Conservation (phyloP, 129 eudicot genomes). For the Apium graveolens region DNA sequence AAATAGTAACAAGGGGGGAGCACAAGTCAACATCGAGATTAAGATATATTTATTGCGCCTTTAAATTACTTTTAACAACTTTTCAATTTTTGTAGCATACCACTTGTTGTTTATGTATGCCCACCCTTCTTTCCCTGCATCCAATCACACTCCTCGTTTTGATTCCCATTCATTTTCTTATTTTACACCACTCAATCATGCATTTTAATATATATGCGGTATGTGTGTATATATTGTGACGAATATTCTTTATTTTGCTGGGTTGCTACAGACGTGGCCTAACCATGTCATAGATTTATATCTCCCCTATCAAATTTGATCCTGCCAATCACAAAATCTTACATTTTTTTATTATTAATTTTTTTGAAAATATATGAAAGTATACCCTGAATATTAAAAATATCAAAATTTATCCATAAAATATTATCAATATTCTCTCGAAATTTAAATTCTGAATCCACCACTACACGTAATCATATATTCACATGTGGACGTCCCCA, state of each 20-base stretch:
- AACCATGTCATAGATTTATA: slow-evolving; percentile 14
- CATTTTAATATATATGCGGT: too few relatives aligned
- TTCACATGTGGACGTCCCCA: too few relatives aligned
- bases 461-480: too few relatives aligned
- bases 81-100: neutral
- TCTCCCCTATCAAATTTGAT: neutral
- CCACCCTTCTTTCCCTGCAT: neutral
- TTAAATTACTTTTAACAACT: neutral
- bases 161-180: neutral
- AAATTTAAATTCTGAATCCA: too few relatives aligned
- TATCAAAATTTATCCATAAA: too few relatives aligned
- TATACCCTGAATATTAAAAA: too few relatives aligned
- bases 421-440: too few relatives aligned
- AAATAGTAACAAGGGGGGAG: neutral
- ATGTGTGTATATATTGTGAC: neutral
- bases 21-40: neutral
- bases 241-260: neutral
- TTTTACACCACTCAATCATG: neutral
- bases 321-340: too few relatives aligned
- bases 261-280: slow-evolving; percentile 21
- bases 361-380: too few relatives aligned
- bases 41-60: neutral
- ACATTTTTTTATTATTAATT: too few relatives aligned
- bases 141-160: slow-evolving; percentile 6
- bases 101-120: neutral